These are phyloP conservation scores for Metschnikowia amazonensis DNA, from an alignment of 805 yeast species.

Conservation along the genomic window DNA sequence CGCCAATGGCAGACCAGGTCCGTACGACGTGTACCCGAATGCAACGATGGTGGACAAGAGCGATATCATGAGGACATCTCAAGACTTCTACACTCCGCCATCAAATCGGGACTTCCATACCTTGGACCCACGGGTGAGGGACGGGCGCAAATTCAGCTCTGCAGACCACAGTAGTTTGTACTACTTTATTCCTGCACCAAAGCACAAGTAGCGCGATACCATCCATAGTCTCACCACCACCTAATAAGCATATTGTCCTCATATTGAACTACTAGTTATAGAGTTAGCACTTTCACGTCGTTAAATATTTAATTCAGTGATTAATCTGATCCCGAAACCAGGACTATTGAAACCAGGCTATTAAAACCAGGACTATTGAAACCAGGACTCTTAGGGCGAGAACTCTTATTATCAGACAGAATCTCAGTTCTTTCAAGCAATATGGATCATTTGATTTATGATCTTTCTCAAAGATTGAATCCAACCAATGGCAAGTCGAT, in stretches of 20 bases:
- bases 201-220: conserved; percentile 3
- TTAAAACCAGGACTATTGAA: too few species aligned
- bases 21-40: conserved; percentile 27
- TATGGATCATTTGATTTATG: neutral
- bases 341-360: too few species aligned
- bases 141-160: conserved; percentile 7
- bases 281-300: too few species aligned
- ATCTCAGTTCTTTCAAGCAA: too few species aligned
- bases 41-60: conserved; percentile 9
- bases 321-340: too few species aligned
- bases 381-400: too few species aligned
- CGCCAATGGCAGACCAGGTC: conserved; percentile 6
- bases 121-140: conserved; percentile 9
- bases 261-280: neutral
- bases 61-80: conserved; percentile 9
- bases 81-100: conserved; percentile 11
- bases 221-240: neutral
- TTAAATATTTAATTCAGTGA: too few species aligned
- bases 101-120: conserved; percentile 8
- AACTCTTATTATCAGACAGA: too few species aligned
- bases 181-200: conserved; percentile 14
- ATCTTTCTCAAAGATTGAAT: neutral
- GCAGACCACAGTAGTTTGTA: conserved; percentile 13
- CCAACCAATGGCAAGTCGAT: neutral
- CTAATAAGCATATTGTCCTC: neutral